Percentiles rank a stretch among this genome's conserved stretches.
Conservation (phyloP, 2,329 filamentous ascomycete species). For the Xylaria sp. region DNA sequence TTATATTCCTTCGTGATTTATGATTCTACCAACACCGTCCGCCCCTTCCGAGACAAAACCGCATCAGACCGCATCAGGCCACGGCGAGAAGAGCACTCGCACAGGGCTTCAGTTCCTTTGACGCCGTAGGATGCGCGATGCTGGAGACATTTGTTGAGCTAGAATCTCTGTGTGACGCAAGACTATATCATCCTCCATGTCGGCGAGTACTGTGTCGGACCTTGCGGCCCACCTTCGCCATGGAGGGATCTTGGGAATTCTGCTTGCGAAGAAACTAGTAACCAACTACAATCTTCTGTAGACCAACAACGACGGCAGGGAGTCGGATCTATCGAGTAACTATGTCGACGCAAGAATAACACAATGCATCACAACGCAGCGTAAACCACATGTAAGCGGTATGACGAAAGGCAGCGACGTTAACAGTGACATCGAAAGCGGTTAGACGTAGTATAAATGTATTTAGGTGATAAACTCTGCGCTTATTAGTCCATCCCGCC, state of each 20-base stretch:
- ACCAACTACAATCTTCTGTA: not conserved
- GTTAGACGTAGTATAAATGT: not conserved
- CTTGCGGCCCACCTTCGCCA: constrained; percentile 7
- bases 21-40: not conserved
- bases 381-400: not conserved
- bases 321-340: not conserved
- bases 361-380: not conserved
- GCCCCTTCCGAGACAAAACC: constrained; percentile 28
- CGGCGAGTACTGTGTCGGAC: not conserved
- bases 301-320: not conserved
- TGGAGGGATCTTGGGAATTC: constrained; percentile 6
- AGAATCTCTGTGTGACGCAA: constrained; percentile 28
- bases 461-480: not conserved
- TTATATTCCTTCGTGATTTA: constrained; percentile 11
- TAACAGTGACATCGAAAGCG: constrained; percentile 11
- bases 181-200: constrained; percentile 12
- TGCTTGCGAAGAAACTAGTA: constrained; percentile 5
- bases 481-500: constrained; percentile 2
- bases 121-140: constrained; percentile 24
- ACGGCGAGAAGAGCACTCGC: constrained; percentile 5
- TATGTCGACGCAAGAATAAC: constrained; percentile 1
- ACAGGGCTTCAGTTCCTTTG: constrained; percentile 21
- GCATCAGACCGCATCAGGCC: constrained; percentile 14
- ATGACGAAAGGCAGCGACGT: not conserved
- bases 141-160: constrained; percentile 16